A percentile compares a stretch with the other conserved stretches of the same genome.
Conservation (phyloP, 2,329 filamentous ascomycete genomes). For the Ascochyta viciae-villosae region DNA sequence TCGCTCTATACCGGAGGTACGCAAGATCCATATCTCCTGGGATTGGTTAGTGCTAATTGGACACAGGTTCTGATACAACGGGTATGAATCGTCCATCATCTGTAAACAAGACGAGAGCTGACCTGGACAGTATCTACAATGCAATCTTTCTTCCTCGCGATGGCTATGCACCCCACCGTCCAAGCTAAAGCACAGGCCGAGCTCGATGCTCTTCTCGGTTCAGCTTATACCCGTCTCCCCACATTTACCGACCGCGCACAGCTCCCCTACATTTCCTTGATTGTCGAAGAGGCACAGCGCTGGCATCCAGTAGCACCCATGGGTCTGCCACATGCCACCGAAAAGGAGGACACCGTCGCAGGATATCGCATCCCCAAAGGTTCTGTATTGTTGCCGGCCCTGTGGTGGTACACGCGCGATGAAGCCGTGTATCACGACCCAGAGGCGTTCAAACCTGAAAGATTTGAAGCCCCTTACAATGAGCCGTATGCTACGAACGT, state of each 20-base stretch:
- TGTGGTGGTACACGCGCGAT: conserved; percentile 53
- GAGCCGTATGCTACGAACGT: conserved; percentile 49
- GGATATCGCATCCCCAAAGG: conserved; percentile 53
- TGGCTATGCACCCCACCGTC: conserved; percentile 57
- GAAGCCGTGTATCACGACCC: conserved; percentile 47
- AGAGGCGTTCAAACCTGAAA: conserved; percentile 53
- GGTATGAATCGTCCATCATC: conserved; percentile 27
- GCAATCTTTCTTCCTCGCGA: conserved; percentile 58
- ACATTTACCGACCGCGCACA: conserved; percentile 54
- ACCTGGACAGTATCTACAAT: conserved; percentile 45
- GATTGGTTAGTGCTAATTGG: not conserved
- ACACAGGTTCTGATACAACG: conserved; percentile 50
- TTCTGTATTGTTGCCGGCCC: conserved; percentile 44
- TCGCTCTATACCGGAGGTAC: conserved; percentile 52
- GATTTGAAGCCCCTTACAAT: conserved; percentile 46
- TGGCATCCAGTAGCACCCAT: conserved; percentile 43
- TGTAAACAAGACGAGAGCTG: not conserved
- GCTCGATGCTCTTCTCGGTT: conserved; percentile 58
- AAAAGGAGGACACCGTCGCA: conserved; percentile 46
- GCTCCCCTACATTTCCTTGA: conserved; percentile 48
- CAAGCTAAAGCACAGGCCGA: conserved; percentile 57
- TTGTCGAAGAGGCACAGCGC: conserved; percentile 54
- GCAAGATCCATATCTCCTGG: not conserved
- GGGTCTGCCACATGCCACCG: conserved; percentile 41
- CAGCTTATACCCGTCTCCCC: conserved; percentile 50